Base-by-base conservation (phyloP, 441 rosid genomes). In the Arabidopsis lyrata region DNA sequence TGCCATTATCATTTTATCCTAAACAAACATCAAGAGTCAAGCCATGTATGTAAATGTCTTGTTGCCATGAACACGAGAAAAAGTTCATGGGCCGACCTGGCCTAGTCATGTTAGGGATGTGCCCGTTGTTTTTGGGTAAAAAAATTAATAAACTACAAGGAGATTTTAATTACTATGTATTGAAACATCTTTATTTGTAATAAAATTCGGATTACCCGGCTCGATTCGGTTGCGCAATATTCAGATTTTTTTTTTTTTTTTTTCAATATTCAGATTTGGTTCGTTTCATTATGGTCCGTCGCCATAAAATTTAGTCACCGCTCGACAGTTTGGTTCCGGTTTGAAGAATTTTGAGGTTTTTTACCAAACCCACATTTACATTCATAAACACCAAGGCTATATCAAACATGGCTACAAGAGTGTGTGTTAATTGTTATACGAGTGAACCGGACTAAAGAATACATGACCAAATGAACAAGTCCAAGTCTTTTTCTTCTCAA, bases 1-100 rank as follows among this genome's bases (percentile, higher is more conserved):
- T 71, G 34, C 24, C 31, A 39, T 61, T 60, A 2, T 60, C 59
- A 48, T 27, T 48, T 69, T 15, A 48, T 36, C 32, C 18, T 15
- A 38, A 11, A 48, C 20, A 59, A 58, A 47, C 22, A 20, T 45
- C 15, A 69, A 66, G 47, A 18, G 11, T 5, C 24, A 18, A 20
- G 10, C 31, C 47, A 59, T 16, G 45, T 34, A 56, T 32, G 61
- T 31, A 8, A 8, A 56, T 56, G 44, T 54, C 42, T 41, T 39
- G 42, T 55, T 38, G 53, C 18, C 63, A 54, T 54, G n/a, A 32
- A 45, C 12, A 50, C n/a, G 4, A 50, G 32, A 22, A 50, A 50
- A 54, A 27, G 16, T 10, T 54, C 59, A 54, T 36, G 16, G 58
- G 9, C 58, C 34, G 58, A 29, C 36, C 58, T 54, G 36, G 13